These are phyloP conservation scores for Tephrocybe rancida DNA, from an alignment of 768 basidiomycete species.

Conservation along the genomic window DNA sequence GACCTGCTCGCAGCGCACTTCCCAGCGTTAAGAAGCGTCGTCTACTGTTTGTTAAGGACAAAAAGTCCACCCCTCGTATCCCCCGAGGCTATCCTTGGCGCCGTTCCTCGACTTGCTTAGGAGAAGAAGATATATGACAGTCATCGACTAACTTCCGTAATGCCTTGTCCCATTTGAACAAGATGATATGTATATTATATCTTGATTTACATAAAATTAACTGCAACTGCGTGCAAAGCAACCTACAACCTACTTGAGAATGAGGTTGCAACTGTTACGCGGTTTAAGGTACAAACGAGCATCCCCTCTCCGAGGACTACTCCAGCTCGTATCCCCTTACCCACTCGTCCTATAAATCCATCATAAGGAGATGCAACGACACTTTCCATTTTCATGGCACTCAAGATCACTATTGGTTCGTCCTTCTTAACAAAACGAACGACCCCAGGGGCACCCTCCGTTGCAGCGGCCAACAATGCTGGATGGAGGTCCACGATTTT, in stretches of 20 bases:
- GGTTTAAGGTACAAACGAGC: constrained; percentile 30
- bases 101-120: too few species aligned
- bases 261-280: not conserved
- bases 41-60: too few species aligned
- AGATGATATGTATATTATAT: too few species aligned
- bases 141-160: too few species aligned
- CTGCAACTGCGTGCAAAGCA: too few species aligned
- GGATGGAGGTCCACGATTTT: constrained; percentile 39
- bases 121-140: too few species aligned
- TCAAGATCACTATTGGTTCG: constrained; percentile 34
- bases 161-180: too few species aligned
- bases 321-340: constrained; percentile 34
- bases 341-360: constrained; percentile 30
- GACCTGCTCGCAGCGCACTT: too few species aligned
- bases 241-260: not conserved
- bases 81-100: too few species aligned
- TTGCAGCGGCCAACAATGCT: constrained; percentile 19
- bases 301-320: constrained; percentile 35
- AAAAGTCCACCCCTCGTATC: too few species aligned
- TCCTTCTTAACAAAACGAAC: constrained; percentile 30
- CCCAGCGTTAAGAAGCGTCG: too few species aligned
- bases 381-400: constrained; percentile 47
- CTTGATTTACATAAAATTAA: too few species aligned
- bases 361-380: constrained; percentile 28
- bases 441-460: not conserved